Base-by-base conservation (phyloP, 768 basidiomycete genomes). In the Leccinum broughii region DNA sequence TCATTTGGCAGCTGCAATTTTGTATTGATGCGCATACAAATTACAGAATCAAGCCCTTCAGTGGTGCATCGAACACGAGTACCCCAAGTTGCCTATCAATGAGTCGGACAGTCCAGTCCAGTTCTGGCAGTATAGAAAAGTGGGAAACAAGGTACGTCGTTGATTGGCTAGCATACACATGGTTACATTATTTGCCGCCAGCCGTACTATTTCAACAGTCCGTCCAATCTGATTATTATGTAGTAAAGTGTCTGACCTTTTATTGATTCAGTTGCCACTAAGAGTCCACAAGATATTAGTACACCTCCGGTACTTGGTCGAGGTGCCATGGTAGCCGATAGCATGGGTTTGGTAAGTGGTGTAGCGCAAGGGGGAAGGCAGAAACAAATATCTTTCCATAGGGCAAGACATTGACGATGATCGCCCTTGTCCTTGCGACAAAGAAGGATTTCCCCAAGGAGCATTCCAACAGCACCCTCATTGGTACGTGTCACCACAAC, bases 381-480 rank as follows among this genome's bases (percentile, higher is more conserved):
- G 52, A 30, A 46, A 49, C 24, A 68, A 50, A 66, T 17, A 28
- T 60, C 1, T n/a, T 60, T 51, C 1, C 46, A 7, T 61, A 89
- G 88, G 95, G 95, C 0, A 97, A 96, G 80, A 97, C 95, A 0
- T 77, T 97, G 46, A 93, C 92, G 0, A 93, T 94, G 83, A 77
- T 97, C 44, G 81, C 93, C 6, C 78, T 97, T 15, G 81, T 94
- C 44, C 73, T 95, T 28, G 86, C 90, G 2, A 95, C 94, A 2
- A 89, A 87, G 69, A 68, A 79, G 10, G 89, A 95, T 49, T 63
- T 81, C 13, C 79, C 85, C 1, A 59, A 69, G 2, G 81, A 80
- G 4, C 85, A 80, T 66, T 86, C 83, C 49, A 85, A 85, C 49
- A 76, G 84, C 46, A 95, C 95, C 0, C 81, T 97, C 34, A 89